Evolutionary conservation across 2,329 filamentous ascomycete genomes (phyloP).

Genomic region (Pyrenophora graminea): DNA sequence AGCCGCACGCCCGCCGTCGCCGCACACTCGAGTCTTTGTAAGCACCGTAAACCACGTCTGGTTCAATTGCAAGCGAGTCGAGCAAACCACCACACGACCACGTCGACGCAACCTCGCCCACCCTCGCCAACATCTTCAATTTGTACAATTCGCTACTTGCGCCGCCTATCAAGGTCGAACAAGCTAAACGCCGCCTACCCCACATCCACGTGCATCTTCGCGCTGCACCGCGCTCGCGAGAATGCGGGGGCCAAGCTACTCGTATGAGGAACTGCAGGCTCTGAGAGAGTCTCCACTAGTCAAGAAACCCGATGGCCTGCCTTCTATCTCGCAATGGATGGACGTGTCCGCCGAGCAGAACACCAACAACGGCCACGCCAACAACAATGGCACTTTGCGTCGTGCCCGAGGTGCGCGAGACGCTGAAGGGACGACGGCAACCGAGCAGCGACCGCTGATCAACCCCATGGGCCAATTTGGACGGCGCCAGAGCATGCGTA

Average conservation of each 20-base stretch:
- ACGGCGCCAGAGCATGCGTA: constrained; percentile 48
- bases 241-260: constrained; percentile 59
- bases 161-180: constrained; percentile 2
- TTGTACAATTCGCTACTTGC: constrained; percentile 6
- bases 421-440: constrained; percentile 28
- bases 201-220: constrained; percentile 15
- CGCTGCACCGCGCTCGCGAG: constrained; percentile 17
- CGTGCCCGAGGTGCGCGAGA: constrained; percentile 33
- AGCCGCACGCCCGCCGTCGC: constrained; percentile 15
- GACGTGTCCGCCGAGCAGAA: constrained; percentile 61
- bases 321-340: constrained; percentile 94
- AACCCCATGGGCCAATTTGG: constrained; percentile 46
- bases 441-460: constrained; percentile 36
- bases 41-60: constrained; percentile 16
- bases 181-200: constrained; percentile 18
- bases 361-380: constrained; percentile 30
- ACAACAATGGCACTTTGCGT: constrained; percentile 30
- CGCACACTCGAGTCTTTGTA: constrained; percentile 15
- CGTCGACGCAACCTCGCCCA: constrained; percentile 20
- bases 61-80: constrained; percentile 23
- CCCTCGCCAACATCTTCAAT: constrained; percentile 14
- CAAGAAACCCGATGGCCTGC: constrained; percentile 75
- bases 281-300: constrained; percentile 83
- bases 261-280: constrained; percentile 73
- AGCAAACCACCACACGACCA: constrained; percentile 21